Evolutionary conservation across 2,329 filamentous ascomycete genomes (phyloP), one percentile per base, ranked within the genome.

Genomic region (Graphilbum sp.): DNA sequence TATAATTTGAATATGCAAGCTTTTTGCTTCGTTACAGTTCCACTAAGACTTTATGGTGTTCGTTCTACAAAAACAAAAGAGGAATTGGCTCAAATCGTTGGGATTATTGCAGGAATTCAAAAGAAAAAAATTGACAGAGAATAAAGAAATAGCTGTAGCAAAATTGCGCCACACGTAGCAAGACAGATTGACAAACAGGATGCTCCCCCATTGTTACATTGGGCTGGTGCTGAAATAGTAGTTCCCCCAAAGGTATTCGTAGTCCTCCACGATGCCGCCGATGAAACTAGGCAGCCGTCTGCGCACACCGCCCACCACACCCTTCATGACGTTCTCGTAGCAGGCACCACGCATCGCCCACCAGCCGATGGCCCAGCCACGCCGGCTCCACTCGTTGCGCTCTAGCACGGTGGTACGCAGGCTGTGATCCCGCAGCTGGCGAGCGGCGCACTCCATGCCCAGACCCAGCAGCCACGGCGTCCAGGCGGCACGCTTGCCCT

Each of bases 331-430:
- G 50, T 86, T 84, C 58, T 96, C 84, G 58, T 98, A 98, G 50
- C 93, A 93, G 2, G 87, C 86, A n/a, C 90, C 88, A 43, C 88
- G 75, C 84, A 98, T 90, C 20, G 72, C 62, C 90, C 90, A 98
- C 88, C 90, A 96, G 17, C 77, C 81, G 66, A 95, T 79, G 2
- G 75, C 77, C 85, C 86, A 93, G 30, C 82, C 86, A 45, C 90
- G 70, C 59, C 84, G 86, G 53, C 69, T 76, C 67, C 92, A 75
- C 62, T 96, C 88, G 47, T 95, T 88, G 40, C 78, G 75, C 60
- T 98, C 90, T 16, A 98, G 66, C 9, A 80, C 75, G 19, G 88
- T 94, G 24, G 90, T 86, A 36, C 83, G 71, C 43, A 90, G 63
- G 23, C 84, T 23, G 33, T 79, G 75, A 12, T 86, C 68, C 24